phyloP scores from a whole-genome alignment of 1,284 basidiomycete genomes.

The Boletus holoroseus region DNA sequence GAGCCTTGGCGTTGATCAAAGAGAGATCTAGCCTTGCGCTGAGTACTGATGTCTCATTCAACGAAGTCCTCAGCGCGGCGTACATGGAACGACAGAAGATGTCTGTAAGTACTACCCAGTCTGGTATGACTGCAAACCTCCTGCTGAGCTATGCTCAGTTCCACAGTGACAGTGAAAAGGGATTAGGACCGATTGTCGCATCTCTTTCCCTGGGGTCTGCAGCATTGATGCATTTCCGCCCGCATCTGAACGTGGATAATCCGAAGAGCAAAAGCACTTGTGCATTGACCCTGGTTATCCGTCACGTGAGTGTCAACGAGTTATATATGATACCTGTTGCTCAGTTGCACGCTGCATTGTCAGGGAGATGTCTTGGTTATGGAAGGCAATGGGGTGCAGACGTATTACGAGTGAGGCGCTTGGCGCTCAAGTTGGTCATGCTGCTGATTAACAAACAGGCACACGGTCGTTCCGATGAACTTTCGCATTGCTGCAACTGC shows the following conservation, averaged over 20 bases:
- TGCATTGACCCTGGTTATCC: constrained; percentile 52
- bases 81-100: constrained; percentile 80
- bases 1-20: constrained; percentile 55
- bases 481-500: constrained; percentile 53
- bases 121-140: background rate
- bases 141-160: constrained; percentile 44
- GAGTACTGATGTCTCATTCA: constrained; percentile 43
- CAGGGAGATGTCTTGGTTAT: constrained; percentile 74
- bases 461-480: constrained; percentile 46
- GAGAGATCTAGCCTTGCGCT: constrained; percentile 44
- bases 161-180: constrained; percentile 69
- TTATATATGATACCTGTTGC: background rate
- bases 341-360: background rate
- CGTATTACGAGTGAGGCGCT: constrained; percentile 58
- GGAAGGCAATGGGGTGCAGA: constrained; percentile 62
- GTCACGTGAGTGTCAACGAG: constrained; percentile 50
- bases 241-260: constrained; percentile 35
- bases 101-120: constrained; percentile 50
- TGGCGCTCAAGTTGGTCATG: background rate
- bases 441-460: constrained; percentile 31
- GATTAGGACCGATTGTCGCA: constrained; percentile 65
- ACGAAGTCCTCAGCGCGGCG: constrained; percentile 72
- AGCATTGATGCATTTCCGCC: constrained; percentile 71
- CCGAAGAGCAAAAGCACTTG: constrained; percentile 33
- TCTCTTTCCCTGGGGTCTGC: constrained; percentile 67